phyloP scores from a whole-genome alignment of 2,329 filamentous ascomycete species.

The Cladophialophora bantiana region DNA sequence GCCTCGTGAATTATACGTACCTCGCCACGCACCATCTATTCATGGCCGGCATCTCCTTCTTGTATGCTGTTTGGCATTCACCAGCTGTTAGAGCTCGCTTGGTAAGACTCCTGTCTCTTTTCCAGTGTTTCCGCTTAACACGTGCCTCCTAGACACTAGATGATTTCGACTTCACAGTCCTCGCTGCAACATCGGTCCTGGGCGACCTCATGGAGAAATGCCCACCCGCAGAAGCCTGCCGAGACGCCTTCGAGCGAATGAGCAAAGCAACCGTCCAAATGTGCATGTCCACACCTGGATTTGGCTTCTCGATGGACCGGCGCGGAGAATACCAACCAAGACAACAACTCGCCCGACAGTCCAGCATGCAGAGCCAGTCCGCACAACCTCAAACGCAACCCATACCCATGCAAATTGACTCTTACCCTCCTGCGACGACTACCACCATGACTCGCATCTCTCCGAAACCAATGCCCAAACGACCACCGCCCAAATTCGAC shows the following conservation, averaged over 20 bases:
- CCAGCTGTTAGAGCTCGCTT: conserved; percentile 83
- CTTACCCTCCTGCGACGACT: conserved; percentile 20
- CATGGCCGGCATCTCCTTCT: conserved; percentile 94
- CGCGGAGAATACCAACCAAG: conserved; percentile 24
- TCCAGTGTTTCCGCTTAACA: conserved; percentile 27
- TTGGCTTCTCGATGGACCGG: conserved; percentile 59
- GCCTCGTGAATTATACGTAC: conserved; percentile 94
- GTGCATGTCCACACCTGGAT: conserved; percentile 86
- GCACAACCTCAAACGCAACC: conserved; percentile 7
- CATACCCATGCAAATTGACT: conserved; percentile 37
- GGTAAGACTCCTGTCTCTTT: conserved; percentile 60
- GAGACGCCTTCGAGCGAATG: conserved; percentile 93
- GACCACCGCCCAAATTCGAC: conserved; percentile 64
- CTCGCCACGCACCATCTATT: conserved; percentile 95
- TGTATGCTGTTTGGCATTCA: conserved; percentile 98
- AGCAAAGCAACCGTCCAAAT: conserved; percentile 95
- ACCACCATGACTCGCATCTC: conserved; percentile 16
- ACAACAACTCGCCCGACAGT: conserved; percentile 45
- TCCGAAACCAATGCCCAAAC: conserved; percentile 34
- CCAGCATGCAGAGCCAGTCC: conserved; percentile 42
- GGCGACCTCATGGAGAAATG: conserved; percentile 93
- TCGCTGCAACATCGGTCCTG: conserved; percentile 91
- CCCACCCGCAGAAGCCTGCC: conserved; percentile 90
- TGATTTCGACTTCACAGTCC: conserved; percentile 95
- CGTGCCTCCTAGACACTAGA: conserved; percentile 70